A percentile compares a stretch with the other conserved stretches of the same genome.
Conservation (phyloP, 805 yeast genomes). For the Candida palmyrensis region DNA sequence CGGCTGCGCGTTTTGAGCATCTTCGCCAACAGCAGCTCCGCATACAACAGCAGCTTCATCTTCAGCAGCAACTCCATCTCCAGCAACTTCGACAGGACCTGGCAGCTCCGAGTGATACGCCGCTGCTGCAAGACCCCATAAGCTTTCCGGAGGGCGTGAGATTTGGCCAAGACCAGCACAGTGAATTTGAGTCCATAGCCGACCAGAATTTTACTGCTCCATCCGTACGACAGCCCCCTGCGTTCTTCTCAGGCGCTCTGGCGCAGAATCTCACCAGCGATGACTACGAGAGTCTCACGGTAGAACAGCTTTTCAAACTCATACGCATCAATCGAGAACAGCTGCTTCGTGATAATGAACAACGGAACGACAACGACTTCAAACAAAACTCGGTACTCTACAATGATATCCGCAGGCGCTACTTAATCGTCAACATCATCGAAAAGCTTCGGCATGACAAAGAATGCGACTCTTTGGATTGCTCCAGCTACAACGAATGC, state of each 20-base stretch:
- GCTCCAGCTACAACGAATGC: conserved; percentile 20
- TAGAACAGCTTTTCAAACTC: conserved; percentile 34
- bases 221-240: neutral
- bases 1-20: no score
- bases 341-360: neutral
- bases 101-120: no score
- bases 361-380: neutral
- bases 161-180: conserved; percentile 1
- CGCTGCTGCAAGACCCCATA: no score
- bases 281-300: conserved; percentile 32
- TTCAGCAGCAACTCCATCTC: conserved; percentile 1
- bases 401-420: conserved; percentile 31
- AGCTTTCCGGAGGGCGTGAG: no score
- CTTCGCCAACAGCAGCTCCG: neutral
- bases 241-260: neutral
- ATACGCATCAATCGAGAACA: conserved; percentile 20
- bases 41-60: neutral
- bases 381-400: conserved; percentile 10
- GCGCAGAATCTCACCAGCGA: conserved; percentile 26
- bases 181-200: no score
- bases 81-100: neutral
- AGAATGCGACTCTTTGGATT: conserved; percentile 29
- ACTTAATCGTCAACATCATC: conserved; percentile 29
- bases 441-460: conserved; percentile 34
- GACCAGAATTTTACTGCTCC: no score